These are phyloP conservation scores for Coprinopsis cinerea DNA, from an alignment of 768 basidiomycete species.

Conservation along the genomic window DNA sequence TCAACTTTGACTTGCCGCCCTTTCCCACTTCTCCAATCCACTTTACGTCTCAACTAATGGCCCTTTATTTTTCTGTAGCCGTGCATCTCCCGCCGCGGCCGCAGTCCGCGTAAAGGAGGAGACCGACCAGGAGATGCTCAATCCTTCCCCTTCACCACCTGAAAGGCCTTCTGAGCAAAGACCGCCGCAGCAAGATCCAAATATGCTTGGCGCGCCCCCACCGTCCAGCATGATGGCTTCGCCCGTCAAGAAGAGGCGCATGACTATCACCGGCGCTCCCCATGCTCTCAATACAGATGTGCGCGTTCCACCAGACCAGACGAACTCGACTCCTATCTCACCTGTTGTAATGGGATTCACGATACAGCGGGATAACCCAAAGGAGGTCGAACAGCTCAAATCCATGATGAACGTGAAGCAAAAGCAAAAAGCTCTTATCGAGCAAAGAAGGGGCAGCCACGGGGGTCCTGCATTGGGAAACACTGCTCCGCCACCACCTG, in stretches of 20 bases:
- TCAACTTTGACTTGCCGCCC: slow-evolving; percentile 15
- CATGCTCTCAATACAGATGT: slow-evolving; percentile 52
- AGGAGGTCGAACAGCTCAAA: slow-evolving; percentile 55
- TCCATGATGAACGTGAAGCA: slow-evolving; percentile 60
- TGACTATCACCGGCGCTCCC: slow-evolving; percentile 61
- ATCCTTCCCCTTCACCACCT: slow-evolving; percentile 31
- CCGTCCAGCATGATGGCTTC: slow-evolving; percentile 38
- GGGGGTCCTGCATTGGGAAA: slow-evolving; percentile 30
- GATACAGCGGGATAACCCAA: slow-evolving; percentile 52
- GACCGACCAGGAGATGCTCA: slow-evolving; percentile 44
- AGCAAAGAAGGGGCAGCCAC: slow-evolving; percentile 61
- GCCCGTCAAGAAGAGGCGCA: slow-evolving; percentile 60
- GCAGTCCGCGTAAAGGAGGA: slow-evolving; percentile 58
- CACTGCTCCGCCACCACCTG: slow-evolving; percentile 22
- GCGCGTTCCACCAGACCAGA: slow-evolving; percentile 34
- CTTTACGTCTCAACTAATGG: slow-evolving; percentile 5
- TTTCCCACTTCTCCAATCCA: slow-evolving; percentile 7
- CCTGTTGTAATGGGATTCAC: slow-evolving; percentile 62
- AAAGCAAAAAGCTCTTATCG: slow-evolving; percentile 65
- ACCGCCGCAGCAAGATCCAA: slow-evolving; percentile 16
- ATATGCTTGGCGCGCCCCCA: slow-evolving; percentile 25
- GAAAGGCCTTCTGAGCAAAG: slow-evolving; percentile 17
- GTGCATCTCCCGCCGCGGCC: slow-evolving; percentile 38
- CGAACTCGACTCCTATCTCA: slow-evolving; percentile 53
- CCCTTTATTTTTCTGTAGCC: slow-evolving; percentile 21